These are phyloP conservation scores for Lactifluus rugatus DNA, from an alignment of 768 basidiomycete genomes.

Conservation along the genomic window DNA sequence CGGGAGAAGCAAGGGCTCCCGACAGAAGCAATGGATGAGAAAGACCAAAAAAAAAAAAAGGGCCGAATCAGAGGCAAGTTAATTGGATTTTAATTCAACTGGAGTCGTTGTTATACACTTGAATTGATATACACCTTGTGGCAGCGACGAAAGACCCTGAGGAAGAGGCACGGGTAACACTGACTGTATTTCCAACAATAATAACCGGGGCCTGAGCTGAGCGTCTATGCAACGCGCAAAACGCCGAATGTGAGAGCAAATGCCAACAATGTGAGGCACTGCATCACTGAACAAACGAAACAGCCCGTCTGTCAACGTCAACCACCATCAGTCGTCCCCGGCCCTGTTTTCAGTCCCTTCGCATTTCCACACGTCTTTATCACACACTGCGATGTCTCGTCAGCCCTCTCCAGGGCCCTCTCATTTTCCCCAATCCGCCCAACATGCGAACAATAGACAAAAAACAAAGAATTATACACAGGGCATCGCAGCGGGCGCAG, in stretches of 20 bases:
- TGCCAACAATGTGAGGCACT: slow-evolving; percentile 11
- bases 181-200: neutral
- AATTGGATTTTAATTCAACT: neutral
- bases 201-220: neutral
- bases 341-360: slow-evolving; percentile 21
- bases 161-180: neutral
- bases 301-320: slow-evolving; percentile 12
- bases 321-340: slow-evolving; percentile 27
- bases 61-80: neutral
- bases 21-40: neutral
- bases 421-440: slow-evolving; percentile 18
- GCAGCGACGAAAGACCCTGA: neutral
- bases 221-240: slow-evolving; percentile 21
- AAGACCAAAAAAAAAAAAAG: neutral
- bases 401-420: slow-evolving; percentile 34
- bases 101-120: neutral
- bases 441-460: slow-evolving; percentile 25
- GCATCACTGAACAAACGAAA: slow-evolving; percentile 3
- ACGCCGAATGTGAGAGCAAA: slow-evolving; percentile 29
- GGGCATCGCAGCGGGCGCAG: slow-evolving; percentile 68
- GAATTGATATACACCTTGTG: neutral
- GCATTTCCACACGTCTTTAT: slow-evolving; percentile 26
- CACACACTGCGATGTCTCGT: slow-evolving; percentile 55
- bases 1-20: neutral
- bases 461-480: slow-evolving; percentile 41